A percentile compares a stretch with the other conserved stretches of the same genome.
These are phyloP conservation scores for Penicillium dipodomyicola DNA, from an alignment of 495 filamentous ascomycete species.

Conservation along the genomic window DNA sequence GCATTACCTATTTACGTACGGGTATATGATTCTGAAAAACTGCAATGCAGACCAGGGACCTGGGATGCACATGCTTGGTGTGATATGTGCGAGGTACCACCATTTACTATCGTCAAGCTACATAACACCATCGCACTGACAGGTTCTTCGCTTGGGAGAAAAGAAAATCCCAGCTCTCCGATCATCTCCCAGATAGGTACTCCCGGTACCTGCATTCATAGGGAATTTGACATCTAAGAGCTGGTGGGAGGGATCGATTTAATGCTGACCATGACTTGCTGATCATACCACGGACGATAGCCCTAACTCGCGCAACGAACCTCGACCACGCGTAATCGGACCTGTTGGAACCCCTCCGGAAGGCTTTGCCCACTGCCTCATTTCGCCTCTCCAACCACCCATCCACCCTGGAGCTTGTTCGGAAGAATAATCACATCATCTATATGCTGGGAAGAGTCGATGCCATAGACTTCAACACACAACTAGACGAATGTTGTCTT, in stretches of 20 bases:
- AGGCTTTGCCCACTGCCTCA: neutral
- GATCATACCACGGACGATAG: neutral
- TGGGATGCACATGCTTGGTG: neutral
- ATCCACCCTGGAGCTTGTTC: neutral
- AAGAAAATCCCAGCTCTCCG: neutral
- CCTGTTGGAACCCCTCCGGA: neutral
- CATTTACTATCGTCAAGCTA: neutral
- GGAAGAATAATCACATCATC: neutral
- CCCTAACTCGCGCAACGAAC: neutral
- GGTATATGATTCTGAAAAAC: neutral
- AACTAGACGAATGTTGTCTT: neutral
- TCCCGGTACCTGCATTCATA: slow-evolving; percentile 2
- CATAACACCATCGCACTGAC: neutral
- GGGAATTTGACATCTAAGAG: neutral
- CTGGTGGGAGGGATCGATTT: neutral
- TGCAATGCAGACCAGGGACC: neutral
- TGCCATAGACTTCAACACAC: neutral
- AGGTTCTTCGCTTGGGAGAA: neutral
- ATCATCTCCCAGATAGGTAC: neutral
- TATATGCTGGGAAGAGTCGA: neutral
- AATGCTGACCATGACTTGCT: neutral
- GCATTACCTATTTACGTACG: neutral
- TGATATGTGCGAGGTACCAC: neutral
- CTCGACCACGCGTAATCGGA: neutral
- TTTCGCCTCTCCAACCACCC: neutral